These are phyloP conservation scores for Rubroboletus pulcherrimus DNA, from an alignment of 768 basidiomycete species.

Conservation along the genomic window DNA sequence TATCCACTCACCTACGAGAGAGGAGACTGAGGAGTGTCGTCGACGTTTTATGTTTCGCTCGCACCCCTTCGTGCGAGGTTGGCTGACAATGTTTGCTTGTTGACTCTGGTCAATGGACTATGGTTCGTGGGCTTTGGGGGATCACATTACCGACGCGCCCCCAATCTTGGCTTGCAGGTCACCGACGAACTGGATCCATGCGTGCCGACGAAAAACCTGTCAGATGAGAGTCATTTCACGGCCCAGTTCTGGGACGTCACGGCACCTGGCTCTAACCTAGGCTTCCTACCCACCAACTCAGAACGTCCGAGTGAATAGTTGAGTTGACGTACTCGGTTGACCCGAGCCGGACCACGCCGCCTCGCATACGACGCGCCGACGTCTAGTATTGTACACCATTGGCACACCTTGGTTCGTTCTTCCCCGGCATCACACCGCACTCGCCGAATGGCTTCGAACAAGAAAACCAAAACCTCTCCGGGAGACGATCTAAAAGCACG, in stretches of 20 bases:
- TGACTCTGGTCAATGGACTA: not conserved
- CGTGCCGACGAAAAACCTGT: not conserved
- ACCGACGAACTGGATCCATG: not conserved
- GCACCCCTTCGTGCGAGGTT: not conserved
- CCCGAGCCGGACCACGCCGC: slow-evolving; percentile 4
- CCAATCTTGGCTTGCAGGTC: no score
- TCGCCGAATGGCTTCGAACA: slow-evolving; percentile 6
- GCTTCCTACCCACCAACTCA: no score
- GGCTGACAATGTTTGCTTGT: not conserved
- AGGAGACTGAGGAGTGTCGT: not conserved
- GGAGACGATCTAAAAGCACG: slow-evolving; percentile 10
- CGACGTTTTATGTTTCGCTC: no score
- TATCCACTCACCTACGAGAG: not conserved
- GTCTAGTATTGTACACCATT: no score
- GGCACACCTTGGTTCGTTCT: no score
- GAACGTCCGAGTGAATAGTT: not conserved
- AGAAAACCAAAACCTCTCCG: not conserved
- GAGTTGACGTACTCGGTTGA: slow-evolving; percentile 21
- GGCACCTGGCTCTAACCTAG: not conserved
- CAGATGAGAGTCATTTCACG: no score
- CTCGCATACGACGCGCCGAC: no score
- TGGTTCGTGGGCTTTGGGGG: not conserved
- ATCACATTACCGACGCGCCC: not conserved
- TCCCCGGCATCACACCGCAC: not conserved
- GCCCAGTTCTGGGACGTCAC: not conserved